Base-by-base conservation (phyloP, 306 rosid species). In the Pterocarpus macrocarpus region DNA sequence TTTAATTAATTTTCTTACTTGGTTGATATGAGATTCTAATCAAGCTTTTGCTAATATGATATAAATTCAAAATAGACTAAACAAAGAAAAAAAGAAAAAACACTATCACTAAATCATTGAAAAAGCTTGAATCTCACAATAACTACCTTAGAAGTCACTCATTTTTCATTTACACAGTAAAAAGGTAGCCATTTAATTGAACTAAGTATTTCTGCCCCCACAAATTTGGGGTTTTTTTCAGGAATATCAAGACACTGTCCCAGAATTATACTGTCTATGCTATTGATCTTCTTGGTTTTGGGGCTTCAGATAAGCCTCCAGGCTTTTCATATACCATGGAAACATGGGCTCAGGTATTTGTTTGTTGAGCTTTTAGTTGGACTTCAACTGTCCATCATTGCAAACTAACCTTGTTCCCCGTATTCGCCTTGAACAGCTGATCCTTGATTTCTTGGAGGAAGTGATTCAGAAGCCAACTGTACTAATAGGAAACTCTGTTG, bases 241-340 rank as follows among this genome's bases (percentile, higher is more conserved):
- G 98, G 93, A 95, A 95, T 84, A 89, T 95, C 64, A 74, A 57
- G 82, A 85, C 90, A 11, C 76, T 95, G 63, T 75, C 94, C 59
- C 82, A 89, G 80, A 75, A 78, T 68, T 77, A 90, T 56, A 89
- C 89, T 74, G 97, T 95, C 59, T 95, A 92, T 90, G 98, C 92
- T 47, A 89, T 95, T 84, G 98, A 95, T 85, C 97, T 95, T 78
- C 92, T 95, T 62, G 98, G 98, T 35, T 92, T 95, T 88, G 98
- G 98, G 16, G 97, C 90, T 69, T 95, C 98, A 13, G 97, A 92
- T 58, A 95, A 95, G 85, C 98, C 98, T 15, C 62, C 82, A 0
- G 92, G 88, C 57, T 95, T 95, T 85, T 68, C 85, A 7, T 95
- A 92, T 74, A 91, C 97, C 66, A 95, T 92, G 97, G 98, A 95